Percentiles rank a stretch among this genome's conserved stretches.
Evolutionary conservation across 345 rosid species (phyloP).

Genomic region (Linum trigynum): DNA sequence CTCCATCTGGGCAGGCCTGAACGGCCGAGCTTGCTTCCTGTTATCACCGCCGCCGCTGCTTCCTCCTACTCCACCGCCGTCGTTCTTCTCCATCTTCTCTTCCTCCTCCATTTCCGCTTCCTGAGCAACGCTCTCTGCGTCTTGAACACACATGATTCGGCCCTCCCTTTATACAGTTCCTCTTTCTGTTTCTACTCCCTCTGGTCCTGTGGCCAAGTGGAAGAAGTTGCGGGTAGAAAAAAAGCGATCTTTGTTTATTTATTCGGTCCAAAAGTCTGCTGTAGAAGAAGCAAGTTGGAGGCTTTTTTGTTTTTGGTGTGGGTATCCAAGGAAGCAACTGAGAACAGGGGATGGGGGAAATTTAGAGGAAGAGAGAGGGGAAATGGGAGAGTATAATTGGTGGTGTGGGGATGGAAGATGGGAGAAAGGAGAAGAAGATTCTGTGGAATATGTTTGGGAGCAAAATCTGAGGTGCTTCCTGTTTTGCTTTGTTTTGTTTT

Average conservation of each 20-base stretch:
- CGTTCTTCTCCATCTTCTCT: neutral
- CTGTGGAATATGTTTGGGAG: conserved; percentile 19
- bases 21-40: conserved; percentile 23
- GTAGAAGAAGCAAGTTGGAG: neutral
- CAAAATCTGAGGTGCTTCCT: neutral
- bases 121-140: conserved; percentile 25
- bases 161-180: neutral
- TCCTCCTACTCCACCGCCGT: conserved; percentile 10
- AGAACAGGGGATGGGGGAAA: neutral
- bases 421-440: conserved; percentile 22
- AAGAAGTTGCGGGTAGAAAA: neutral
- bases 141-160: conserved; percentile 42
- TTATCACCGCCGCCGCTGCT: conserved; percentile 3
- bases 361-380: neutral
- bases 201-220: neutral
- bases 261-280: neutral
- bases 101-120: conserved; percentile 18
- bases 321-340: conserved; percentile 17
- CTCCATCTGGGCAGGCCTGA: conserved; percentile 39
- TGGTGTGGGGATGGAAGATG: conserved; percentile 1
- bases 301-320: conserved; percentile 6
- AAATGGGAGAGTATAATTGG: conserved; percentile 6
- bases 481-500: neutral
- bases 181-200: neutral
- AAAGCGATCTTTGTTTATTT: neutral